Evolutionary conservation across 2,329 filamentous ascomycete species (phyloP).

Genomic region (Calonectria hongkongensis): DNA sequence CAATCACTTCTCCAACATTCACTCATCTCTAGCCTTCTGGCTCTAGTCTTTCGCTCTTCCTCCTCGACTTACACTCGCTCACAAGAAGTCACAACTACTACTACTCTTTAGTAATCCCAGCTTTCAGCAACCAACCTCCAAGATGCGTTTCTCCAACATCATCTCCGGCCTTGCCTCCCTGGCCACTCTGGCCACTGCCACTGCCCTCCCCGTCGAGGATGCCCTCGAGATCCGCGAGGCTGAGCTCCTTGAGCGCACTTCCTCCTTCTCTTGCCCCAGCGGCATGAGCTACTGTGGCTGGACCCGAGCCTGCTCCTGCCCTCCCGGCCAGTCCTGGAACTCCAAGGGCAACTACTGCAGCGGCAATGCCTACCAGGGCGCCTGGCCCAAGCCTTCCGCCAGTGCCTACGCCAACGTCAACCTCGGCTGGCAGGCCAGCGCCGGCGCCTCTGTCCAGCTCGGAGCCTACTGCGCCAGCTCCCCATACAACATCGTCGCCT

Average conservation of each 20-base stretch:
- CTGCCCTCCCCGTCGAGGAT: slow-evolving; percentile 55
- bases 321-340: slow-evolving; percentile 64
- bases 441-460: slow-evolving; percentile 55
- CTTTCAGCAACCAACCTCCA: slow-evolving; percentile 30
- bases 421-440: slow-evolving; percentile 35
- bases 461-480: slow-evolving; percentile 59
- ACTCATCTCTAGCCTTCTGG: slow-evolving; percentile 37
- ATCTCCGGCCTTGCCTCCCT: slow-evolving; percentile 52
- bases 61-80: slow-evolving; percentile 33
- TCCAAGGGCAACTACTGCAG: slow-evolving; percentile 52
- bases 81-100: slow-evolving; percentile 21
- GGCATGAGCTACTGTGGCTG: slow-evolving; percentile 62
- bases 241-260: slow-evolving; percentile 48
- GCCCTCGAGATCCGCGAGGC: slow-evolving; percentile 46
- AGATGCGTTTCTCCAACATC: slow-evolving; percentile 58
- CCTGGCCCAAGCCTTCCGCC: slow-evolving; percentile 59
- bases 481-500: slow-evolving; percentile 60
- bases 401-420: slow-evolving; percentile 46
- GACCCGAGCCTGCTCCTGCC: slow-evolving; percentile 65
- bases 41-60: slow-evolving; percentile 33
- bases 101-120: slow-evolving; percentile 8
- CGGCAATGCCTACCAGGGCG: slow-evolving; percentile 54
- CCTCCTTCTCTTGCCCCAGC: slow-evolving; percentile 53
- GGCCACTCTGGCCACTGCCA: slow-evolving; percentile 53
- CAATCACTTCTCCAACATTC: slow-evolving; percentile 33